Percentiles rank a stretch among this genome's conserved stretches.
Conservation (phyloP, 371 early-diverging fungal genomes). For the Mortierella sp. region DNA sequence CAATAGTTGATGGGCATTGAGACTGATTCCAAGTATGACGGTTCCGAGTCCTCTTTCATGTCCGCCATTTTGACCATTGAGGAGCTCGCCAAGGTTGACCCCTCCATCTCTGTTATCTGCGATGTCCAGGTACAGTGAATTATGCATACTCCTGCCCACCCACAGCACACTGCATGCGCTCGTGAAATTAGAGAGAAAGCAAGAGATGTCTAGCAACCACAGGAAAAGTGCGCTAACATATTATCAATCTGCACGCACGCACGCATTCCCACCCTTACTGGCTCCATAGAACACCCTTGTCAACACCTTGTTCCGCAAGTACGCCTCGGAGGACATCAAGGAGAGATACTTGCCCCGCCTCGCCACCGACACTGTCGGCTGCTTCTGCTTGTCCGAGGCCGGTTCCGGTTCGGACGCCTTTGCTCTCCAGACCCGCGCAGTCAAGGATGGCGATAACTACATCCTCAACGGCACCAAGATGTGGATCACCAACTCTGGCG, state of each 20-base stretch:
- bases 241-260: neutral
- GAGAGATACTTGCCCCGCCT: conserved; percentile 88
- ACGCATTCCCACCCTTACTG: neutral
- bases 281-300: conserved; percentile 89
- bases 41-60: conserved; percentile 92
- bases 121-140: conserved; percentile 88
- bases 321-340: conserved; percentile 84
- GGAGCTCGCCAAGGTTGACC: conserved; percentile 98
- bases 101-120: conserved; percentile 92
- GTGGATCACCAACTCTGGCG: conserved; percentile 92
- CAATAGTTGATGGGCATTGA: conserved; percentile 96
- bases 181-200: neutral
- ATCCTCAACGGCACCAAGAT: conserved; percentile 94
- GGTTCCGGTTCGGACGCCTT: conserved; percentile 97
- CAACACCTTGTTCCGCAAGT: conserved; percentile 94
- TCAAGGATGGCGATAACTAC: conserved; percentile 93
- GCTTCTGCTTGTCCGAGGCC: conserved; percentile 96
- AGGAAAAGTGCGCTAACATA: neutral
- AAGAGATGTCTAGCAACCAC: neutral
- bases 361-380: conserved; percentile 90
- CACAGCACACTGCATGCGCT: neutral
- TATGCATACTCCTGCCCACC: neutral
- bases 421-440: conserved; percentile 94
- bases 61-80: conserved; percentile 95
- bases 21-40: conserved; percentile 86